Conservation (phyloP, 1,139 yeast genomes). For the Taphrina flavorubra region DNA sequence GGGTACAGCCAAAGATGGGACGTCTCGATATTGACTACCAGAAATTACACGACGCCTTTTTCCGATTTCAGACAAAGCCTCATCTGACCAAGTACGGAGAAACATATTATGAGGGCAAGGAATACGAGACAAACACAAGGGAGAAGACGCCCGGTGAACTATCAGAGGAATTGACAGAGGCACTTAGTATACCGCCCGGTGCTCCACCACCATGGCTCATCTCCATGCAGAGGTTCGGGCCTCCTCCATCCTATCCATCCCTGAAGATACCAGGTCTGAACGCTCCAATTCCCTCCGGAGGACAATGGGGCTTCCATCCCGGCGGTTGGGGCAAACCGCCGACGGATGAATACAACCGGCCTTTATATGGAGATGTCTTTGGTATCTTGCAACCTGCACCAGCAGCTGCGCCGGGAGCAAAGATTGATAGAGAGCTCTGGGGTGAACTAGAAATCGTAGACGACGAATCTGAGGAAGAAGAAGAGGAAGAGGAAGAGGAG, state of each 20-base stretch:
- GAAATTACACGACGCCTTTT: slow-evolving; percentile 83
- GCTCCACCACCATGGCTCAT: slow-evolving; percentile 83
- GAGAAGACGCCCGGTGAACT: slow-evolving; percentile 71
- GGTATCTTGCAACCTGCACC: slow-evolving; percentile 56
- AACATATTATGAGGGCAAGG: slow-evolving; percentile 78
- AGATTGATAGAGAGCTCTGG: slow-evolving; percentile 51
- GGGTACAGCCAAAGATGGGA: slow-evolving; percentile 91
- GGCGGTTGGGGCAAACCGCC: slow-evolving; percentile 57
- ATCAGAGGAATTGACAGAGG: slow-evolving; percentile 64
- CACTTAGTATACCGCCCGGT: slow-evolving; percentile 70
- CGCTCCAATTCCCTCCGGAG: slow-evolving; percentile 54
- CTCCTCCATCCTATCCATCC: slow-evolving; percentile 82
- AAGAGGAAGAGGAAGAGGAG: slow-evolving; percentile 49
- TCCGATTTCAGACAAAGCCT: slow-evolving; percentile 79
- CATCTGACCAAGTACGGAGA: slow-evolving; percentile 73
- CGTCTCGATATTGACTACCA: slow-evolving; percentile 84
- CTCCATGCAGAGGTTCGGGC: slow-evolving; percentile 72
- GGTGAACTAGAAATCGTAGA: slow-evolving; percentile 51
- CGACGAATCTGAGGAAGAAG: slow-evolving; percentile 51
- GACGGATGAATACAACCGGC: slow-evolving; percentile 50
- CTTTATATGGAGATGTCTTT: slow-evolving; percentile 53
- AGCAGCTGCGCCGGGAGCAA: slow-evolving; percentile 53
- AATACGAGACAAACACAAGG: slow-evolving; percentile 57
- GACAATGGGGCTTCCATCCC: slow-evolving; percentile 54
- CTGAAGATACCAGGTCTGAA: slow-evolving; percentile 65